These are phyloP conservation scores for Byssoonygena ceratinophila DNA, from an alignment of 2,329 filamentous ascomycete genomes.

Conservation along the genomic window DNA sequence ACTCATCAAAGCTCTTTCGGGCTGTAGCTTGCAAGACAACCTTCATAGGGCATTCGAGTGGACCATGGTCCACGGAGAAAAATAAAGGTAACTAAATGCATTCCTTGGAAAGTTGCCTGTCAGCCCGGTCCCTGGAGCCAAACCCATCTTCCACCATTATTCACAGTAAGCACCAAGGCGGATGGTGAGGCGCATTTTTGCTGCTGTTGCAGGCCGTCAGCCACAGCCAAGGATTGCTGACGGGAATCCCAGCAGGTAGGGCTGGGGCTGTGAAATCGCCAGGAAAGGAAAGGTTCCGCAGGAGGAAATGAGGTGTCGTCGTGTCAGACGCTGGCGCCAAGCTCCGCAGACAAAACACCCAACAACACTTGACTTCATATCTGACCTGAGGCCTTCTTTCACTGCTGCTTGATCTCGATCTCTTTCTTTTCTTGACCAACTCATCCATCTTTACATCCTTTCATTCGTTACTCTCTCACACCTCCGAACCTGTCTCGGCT, in stretches of 20 bases:
- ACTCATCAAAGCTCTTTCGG: too few species aligned
- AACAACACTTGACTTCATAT: slow-evolving; percentile 6
- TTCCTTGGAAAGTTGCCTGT: too few species aligned
- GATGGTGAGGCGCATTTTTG: too few species aligned
- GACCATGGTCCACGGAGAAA: too few species aligned
- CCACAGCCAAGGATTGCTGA: slow-evolving; percentile 1
- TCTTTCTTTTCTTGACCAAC: not conserved
- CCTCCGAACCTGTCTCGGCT: not conserved
- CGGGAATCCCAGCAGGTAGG: slow-evolving; percentile 1
- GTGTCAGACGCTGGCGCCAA: slow-evolving; percentile 7
- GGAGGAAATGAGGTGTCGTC: slow-evolving; percentile 8
- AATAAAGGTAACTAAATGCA: too few species aligned
- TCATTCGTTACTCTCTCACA: not conserved
- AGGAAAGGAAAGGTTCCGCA: not conserved
- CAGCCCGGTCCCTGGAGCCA: too few species aligned
- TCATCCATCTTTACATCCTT: slow-evolving; percentile 6
- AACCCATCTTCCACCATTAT: too few species aligned
- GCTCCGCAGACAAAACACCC: slow-evolving; percentile 5
- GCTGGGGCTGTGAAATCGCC: slow-evolving; percentile 10
- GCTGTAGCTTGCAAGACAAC: too few species aligned
- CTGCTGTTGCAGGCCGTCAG: slow-evolving; percentile 2
- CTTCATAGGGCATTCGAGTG: too few species aligned
- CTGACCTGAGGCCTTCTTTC: slow-evolving; percentile 3
- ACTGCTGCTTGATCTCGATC: not conserved
- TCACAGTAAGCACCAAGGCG: too few species aligned